Base-by-base conservation (phyloP, 495 filamentous ascomycete genomes). In the Coniosporium apollinis region DNA sequence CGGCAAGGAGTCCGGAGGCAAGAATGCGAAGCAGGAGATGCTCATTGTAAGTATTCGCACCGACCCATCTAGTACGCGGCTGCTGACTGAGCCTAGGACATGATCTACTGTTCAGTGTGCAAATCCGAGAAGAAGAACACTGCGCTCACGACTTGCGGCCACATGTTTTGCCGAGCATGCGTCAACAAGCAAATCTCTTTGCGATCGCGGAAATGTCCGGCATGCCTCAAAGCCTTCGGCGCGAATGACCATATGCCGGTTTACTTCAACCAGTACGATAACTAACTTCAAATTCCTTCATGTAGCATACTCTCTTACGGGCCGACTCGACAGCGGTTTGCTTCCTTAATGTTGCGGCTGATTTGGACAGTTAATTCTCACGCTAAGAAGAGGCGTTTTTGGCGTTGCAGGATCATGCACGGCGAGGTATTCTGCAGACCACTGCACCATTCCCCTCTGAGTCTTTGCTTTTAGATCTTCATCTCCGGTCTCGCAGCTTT, bases 181-280 rank as follows among this genome's bases (percentile, higher is more conserved):
- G 76, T 92, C 18, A 82, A 92, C 35, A 76, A 86, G 48, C 76
- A 85, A 33, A 72, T 92, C 34, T 64, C 68, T 6, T 89, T 86
- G 39, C 80, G 89, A 22, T 85, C 82, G 52, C 72, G 89, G 38
- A 96, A 96, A 57, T 97, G 89, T 49, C 89, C 89, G 4, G 86
- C 77, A 47, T 97, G 89, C 62, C 79, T 76, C 52, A 75, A 75
- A 54, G 73, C 83, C 1, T 97, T 97, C 49, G 85, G 87, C 41
- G 74, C 73, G 45, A 82, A 76, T 42, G 89, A 97, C 55, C 70
- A 78, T 39, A 84, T 92, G 79, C 47, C n/a, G n/a, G n/a, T n/a
- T n/a, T n/a, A n/a, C n/a, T n/a, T n/a, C n/a, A n/a, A n/a, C n/a
- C n/a, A n/a, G n/a, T n/a, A n/a, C n/a, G n/a, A n/a, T n/a, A n/a